Conservation (phyloP, 2,329 filamentous ascomycete genomes). For the Claviceps africana region DNA sequence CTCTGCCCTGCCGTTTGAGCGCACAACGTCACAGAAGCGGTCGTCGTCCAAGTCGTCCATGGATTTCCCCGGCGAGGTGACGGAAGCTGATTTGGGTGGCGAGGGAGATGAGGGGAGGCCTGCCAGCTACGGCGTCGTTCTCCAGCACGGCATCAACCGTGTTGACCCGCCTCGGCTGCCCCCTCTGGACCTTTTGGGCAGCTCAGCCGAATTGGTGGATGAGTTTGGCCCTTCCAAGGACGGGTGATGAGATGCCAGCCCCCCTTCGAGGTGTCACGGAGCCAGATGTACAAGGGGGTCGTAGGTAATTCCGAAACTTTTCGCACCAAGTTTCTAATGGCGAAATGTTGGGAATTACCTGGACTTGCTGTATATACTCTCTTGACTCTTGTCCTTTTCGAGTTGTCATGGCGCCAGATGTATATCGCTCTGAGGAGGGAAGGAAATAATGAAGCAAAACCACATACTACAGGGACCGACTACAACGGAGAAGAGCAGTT, state of each 20-base stretch:
- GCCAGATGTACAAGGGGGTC: too few species aligned
- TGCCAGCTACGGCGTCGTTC: constrained; percentile 41
- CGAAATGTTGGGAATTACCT: too few species aligned
- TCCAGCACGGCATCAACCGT: constrained; percentile 41
- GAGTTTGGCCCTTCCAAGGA: constrained; percentile 11
- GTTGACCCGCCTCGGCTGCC: constrained; percentile 32
- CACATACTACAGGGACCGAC: too few species aligned
- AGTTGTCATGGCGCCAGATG: too few species aligned
- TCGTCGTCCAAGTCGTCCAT: constrained; percentile 37
- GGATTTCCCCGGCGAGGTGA: constrained; percentile 31
- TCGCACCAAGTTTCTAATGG: too few species aligned
- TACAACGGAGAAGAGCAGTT: too few species aligned
- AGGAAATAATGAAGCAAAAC: too few species aligned
- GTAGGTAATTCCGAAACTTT: too few species aligned
- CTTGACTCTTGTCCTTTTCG: too few species aligned
- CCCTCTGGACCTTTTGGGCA: constrained; percentile 34
- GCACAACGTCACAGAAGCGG: constrained; percentile 37
- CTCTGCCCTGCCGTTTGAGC: constrained; percentile 40
- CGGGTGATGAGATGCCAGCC: neutral
- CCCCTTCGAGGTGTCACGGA: neutral
- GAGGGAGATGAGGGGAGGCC: constrained; percentile 30
- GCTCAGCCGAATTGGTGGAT: constrained; percentile 43
- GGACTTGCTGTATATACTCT: too few species aligned
- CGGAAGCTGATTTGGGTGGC: constrained; percentile 24
- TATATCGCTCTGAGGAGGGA: too few species aligned